These are phyloP conservation scores for Verruconis gallopava DNA, from an alignment of 2,329 filamentous ascomycete genomes.

Conservation along the genomic window DNA sequence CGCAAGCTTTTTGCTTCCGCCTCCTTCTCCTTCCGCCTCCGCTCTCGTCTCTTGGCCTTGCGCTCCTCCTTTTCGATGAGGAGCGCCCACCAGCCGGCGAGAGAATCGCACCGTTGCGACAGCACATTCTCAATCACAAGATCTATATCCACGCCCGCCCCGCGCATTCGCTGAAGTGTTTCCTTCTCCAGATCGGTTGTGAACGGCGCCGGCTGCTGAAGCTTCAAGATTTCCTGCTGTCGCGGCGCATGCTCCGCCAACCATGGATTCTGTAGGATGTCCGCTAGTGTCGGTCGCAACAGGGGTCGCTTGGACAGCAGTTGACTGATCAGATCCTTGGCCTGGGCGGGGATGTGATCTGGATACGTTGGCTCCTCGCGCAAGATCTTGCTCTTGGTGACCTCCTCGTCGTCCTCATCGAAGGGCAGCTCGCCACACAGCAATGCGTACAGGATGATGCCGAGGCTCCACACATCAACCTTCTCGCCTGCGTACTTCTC, in stretches of 20 bases:
- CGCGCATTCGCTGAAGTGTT: conserved; percentile 81
- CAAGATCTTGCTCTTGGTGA: conserved; percentile 75
- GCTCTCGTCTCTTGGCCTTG: conserved; percentile 67
- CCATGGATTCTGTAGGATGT: conserved; percentile 81
- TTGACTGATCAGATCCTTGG: conserved; percentile 59
- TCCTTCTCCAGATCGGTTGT: conserved; percentile 80
- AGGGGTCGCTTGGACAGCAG: conserved; percentile 88
- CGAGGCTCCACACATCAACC: conserved; percentile 90
- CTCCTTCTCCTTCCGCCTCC: conserved; percentile 75
- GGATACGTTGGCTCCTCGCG: conserved; percentile 77
- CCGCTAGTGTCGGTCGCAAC: conserved; percentile 64
- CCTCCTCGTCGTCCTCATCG: conserved; percentile 85
- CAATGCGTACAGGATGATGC: conserved; percentile 72
- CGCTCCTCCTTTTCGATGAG: conserved; percentile 88
- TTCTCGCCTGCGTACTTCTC: conserved; percentile 98
- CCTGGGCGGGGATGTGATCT: conserved; percentile 63
- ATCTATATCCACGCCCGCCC: conserved; percentile 87
- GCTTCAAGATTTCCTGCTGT: conserved; percentile 78
- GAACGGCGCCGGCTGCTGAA: conserved; percentile 71
- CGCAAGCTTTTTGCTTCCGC: conserved; percentile 65
- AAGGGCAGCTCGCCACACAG: conserved; percentile 81
- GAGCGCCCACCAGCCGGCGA: conserved; percentile 94
- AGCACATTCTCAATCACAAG: conserved; percentile 88
- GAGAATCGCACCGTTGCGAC: conserved; percentile 73
- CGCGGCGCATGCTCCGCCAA: conserved; percentile 73